phyloP scores from a whole-genome alignment of 2,329 filamentous ascomycete species.

The Botrytis medusae region DNA sequence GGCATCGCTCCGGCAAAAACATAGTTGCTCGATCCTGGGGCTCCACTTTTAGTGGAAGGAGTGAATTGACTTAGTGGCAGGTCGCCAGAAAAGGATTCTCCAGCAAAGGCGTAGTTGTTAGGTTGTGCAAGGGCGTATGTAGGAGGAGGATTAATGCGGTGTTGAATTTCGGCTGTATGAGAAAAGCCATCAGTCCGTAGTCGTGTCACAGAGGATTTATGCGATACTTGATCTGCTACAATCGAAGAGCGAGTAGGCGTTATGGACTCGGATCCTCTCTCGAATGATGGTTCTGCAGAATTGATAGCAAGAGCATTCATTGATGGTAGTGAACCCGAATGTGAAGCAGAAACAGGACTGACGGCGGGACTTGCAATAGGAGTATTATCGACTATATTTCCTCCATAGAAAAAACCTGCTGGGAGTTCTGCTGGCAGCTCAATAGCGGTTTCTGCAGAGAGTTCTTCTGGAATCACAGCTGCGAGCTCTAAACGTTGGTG shows the following conservation, averaged over 20 bases:
- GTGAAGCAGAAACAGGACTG: background rate
- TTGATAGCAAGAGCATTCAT: background rate
- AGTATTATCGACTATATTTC: background rate
- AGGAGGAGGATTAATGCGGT: background rate
- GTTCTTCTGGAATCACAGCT: slow-evolving; percentile 28
- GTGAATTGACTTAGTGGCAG: background rate
- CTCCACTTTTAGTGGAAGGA: background rate
- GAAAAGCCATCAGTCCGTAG: background rate
- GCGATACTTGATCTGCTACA: background rate
- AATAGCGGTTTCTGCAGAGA: background rate
- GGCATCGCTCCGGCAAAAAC: background rate
- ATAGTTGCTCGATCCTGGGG: background rate
- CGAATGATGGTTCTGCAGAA: background rate
- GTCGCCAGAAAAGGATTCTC: background rate
- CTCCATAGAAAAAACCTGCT: background rate
- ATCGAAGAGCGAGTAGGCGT: background rate
- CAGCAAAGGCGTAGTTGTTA: background rate
- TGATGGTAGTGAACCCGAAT: background rate
- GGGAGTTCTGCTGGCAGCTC: background rate
- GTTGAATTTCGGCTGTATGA: background rate
- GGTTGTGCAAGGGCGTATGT: background rate
- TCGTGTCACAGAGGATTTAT: background rate
- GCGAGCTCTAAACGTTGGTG: slow-evolving; percentile 34
- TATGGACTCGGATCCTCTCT: background rate
- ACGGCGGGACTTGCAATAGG: background rate